Evolutionary conservation across 2,329 filamentous ascomycete species (phyloP).

Genomic region (Stemphylium beticola): DNA sequence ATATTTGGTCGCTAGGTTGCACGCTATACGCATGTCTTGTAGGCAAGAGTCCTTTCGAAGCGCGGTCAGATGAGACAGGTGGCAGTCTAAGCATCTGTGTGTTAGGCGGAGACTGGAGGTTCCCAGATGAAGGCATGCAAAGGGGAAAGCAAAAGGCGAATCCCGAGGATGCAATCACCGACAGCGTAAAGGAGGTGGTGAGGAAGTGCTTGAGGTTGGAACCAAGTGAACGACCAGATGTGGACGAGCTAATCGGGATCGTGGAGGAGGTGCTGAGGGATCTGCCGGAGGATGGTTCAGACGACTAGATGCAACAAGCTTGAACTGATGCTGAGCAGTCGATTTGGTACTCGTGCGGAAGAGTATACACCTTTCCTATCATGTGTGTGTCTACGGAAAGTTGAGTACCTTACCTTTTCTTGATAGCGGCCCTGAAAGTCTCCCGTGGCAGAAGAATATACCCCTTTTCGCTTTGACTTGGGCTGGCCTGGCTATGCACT

Average conservation of each 20-base stretch:
- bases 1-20: conserved; percentile 97
- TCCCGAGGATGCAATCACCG: conserved; percentile 68
- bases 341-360: not conserved
- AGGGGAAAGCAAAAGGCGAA: conserved; percentile 60
- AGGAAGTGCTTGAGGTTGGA: conserved; percentile 86
- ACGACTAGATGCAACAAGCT: conserved; percentile 10
- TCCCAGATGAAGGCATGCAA: conserved; percentile 79
- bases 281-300: conserved; percentile 66
- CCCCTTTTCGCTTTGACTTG: not conserved
- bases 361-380: not conserved
- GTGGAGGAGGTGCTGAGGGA: conserved; percentile 75
- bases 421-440: not conserved
- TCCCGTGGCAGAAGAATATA: conserved; percentile 3
- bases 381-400: not conserved
- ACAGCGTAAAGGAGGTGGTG: conserved; percentile 85
- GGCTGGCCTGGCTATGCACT: too few species aligned
- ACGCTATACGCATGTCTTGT: conserved; percentile 97
- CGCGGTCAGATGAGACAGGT: conserved; percentile 93
- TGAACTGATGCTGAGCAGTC: not conserved
- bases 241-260: conserved; percentile 80
- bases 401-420: not conserved
- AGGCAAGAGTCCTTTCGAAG: conserved; percentile 96
- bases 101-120: conserved; percentile 92
- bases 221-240: conserved; percentile 83
- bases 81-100: conserved; percentile 93